A percentile compares a stretch with the other conserved stretches of the same genome.
Conservation (phyloP, 176 grass and related monocot genomes). For the Panicum miliaceum region DNA sequence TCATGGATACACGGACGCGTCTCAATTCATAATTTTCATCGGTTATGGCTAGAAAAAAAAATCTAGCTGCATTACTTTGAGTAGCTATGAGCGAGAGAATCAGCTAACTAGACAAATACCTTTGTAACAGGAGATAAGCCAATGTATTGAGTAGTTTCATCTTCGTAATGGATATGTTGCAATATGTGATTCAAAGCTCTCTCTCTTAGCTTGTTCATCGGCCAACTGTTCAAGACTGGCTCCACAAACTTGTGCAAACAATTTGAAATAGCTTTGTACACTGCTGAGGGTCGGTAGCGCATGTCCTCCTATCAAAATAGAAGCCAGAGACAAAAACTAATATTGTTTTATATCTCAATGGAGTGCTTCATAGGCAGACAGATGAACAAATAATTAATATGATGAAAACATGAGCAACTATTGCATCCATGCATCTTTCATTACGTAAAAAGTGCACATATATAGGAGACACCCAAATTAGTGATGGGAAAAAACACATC, state of each 20-base stretch:
- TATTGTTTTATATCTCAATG: neutral
- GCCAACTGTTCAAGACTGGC: conserved; percentile 52
- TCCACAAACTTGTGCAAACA: conserved; percentile 54
- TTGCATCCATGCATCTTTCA: neutral
- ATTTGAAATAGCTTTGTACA: conserved; percentile 44
- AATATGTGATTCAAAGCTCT: conserved; percentile 45
- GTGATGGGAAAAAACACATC: too few species aligned
- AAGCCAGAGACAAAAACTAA: neutral
- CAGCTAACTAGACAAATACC: neutral
- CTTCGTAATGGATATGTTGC: conserved; percentile 68
- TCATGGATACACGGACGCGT: too few species aligned
- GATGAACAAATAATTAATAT: neutral
- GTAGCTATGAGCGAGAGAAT: neutral
- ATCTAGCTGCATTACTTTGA: neutral
- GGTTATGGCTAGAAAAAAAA: neutral
- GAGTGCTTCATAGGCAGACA: neutral
- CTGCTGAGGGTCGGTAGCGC: conserved; percentile 37
- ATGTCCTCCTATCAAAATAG: conserved; percentile 46
- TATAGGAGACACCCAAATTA: too few species aligned
- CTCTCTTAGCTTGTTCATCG: conserved; percentile 47
- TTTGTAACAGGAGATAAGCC: conserved; percentile 57
- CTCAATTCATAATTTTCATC: too few species aligned
- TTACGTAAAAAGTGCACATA: neutral
- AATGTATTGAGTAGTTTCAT: conserved; percentile 56
- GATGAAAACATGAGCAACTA: neutral